Conservation (phyloP, 495 filamentous ascomycete species). For the Aspergillus mulundensis region DNA sequence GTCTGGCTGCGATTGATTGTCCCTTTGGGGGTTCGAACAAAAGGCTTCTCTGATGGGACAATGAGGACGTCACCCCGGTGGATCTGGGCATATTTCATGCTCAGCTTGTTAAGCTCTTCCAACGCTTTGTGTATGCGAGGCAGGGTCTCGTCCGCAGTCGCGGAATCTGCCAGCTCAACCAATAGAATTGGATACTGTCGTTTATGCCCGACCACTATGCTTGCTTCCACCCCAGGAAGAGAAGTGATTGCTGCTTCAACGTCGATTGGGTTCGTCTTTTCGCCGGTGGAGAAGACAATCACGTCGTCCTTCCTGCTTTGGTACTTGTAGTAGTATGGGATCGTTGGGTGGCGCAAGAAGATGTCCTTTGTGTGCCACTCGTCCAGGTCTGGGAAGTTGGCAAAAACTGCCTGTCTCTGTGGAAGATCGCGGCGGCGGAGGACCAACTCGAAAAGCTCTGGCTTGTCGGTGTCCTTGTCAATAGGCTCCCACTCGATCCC, state of each 20-base stretch:
- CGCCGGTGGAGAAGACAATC: constrained; percentile 57
- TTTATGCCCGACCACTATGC: constrained; percentile 46
- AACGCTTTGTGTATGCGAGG: constrained; percentile 41
- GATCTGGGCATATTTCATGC: constrained; percentile 39
- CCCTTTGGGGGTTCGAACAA: constrained; percentile 52
- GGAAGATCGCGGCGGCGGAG: constrained; percentile 3
- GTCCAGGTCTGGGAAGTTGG: constrained; percentile 48
- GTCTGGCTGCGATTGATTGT: constrained; percentile 47
- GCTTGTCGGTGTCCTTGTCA: not conserved
- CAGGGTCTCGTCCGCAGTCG: constrained; percentile 17
- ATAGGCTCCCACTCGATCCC: constrained; percentile 34
- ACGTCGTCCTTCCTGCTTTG: constrained; percentile 53
- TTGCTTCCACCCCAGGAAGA: constrained; percentile 43
- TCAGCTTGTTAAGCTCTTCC: constrained; percentile 40
- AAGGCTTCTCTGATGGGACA: constrained; percentile 44
- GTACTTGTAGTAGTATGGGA: constrained; percentile 46
- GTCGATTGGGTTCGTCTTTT: constrained; percentile 55
- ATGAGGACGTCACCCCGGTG: constrained; percentile 27
- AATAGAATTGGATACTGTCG: constrained; percentile 44
- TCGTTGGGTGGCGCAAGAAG: constrained; percentile 45
- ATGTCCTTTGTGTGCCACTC: constrained; percentile 55
- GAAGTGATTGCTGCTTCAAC: constrained; percentile 44
- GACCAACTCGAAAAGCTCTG: constrained; percentile 12
- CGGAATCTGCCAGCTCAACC: constrained; percentile 36
- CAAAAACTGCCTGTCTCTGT: constrained; percentile 21